phyloP scores from a whole-genome alignment of 2,329 filamentous ascomycete species.

The Botrytis fragariae region DNA sequence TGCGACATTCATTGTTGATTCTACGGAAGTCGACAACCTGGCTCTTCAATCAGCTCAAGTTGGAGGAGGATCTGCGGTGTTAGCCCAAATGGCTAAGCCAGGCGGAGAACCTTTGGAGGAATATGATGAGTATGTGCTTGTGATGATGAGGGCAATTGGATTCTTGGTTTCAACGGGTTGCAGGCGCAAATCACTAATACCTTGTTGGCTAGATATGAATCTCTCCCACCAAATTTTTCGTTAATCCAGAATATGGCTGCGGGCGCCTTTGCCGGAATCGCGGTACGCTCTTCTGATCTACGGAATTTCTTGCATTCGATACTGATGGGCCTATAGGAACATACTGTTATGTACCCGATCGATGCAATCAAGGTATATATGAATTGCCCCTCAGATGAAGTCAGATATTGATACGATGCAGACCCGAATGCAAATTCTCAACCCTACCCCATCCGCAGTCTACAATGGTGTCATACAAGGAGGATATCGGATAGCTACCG shows the following conservation, averaged over 20 bases:
- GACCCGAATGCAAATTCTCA: conserved; percentile 98
- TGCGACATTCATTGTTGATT: conserved; percentile 12
- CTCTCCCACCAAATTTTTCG: conserved; percentile 90
- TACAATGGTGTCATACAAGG: conserved; percentile 91
- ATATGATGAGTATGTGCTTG: conserved; percentile 56
- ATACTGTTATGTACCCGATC: conserved; percentile 98
- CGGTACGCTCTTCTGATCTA: conserved; percentile 29
- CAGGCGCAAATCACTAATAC: conserved; percentile 28
- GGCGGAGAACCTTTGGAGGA: conserved; percentile 62
- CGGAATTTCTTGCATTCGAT: conserved; percentile 23
- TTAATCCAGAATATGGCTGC: conserved; percentile 92
- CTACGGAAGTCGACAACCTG: conserved; percentile 52
- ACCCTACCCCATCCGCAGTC: conserved; percentile 73
- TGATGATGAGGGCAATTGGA: conserved; percentile 18
- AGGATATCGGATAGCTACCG: conserved; percentile 85
- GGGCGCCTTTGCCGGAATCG: conserved; percentile 82
- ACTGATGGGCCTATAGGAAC: conserved; percentile 61
- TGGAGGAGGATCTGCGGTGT: conserved; percentile 64
- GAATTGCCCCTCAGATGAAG: conserved; percentile 11
- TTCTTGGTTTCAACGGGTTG: conserved; percentile 1
- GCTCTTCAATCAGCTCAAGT: conserved; percentile 57
- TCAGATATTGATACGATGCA: conserved; percentile 42
- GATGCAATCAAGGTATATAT: conserved; percentile 85
- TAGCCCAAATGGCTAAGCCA: conserved; percentile 69
- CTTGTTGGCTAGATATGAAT: conserved; percentile 67